Evolutionary conservation across 208 protist genomes (phyloP), one percentile per base, ranked within the genome.

Genomic region (Trypanosoma avium): DNA sequence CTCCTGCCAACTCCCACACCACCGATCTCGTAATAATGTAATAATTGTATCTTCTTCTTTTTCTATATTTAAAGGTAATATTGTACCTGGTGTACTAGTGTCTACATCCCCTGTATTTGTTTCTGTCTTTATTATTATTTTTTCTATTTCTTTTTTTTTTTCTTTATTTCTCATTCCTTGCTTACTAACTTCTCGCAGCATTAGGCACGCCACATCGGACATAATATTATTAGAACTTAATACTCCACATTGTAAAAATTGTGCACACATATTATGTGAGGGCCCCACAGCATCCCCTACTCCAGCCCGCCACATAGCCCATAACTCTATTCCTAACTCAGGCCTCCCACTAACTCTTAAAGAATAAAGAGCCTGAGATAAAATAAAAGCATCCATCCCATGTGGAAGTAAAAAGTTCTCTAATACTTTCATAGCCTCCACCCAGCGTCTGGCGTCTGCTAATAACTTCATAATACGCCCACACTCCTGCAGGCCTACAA

Each of bases 241-340:
- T 17, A 83, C 70, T 54, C 79, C 86, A 19, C 75, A 78, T 4
- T 59, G 35, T 13, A 93, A 45, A 36, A 93, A 65, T 30, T 76
- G 67, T 60, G 53, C 59, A 29, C 78, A 68, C 81, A 90, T 78
- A n/a, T 52, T 65, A 42, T 63, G 27, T n/a, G 82, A 80, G 33
- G 80, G 75, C 42, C 54, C 62, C 21, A 67, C 87, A 0, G 59
- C 46, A 59, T 88, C 82, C 13, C 87, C 87, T 2, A 80, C 74
- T 9, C 40, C 45, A 47, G 79, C 77, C 17, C 87, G 83, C 87
- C 87, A 93, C 59, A 57, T 53, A 6, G 75, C 81, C 84, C 84
- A 93, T 26, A 90, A 38, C 12, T 78, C 72, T 21, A 93, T 32
- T 32, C 79, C 77, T 2, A 70, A 48, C 17, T 79, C 47, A 29